A percentile compares a stretch with the other conserved stretches of the same genome.
Evolutionary conservation across 1,139 yeast species (phyloP).

Genomic region (Scheffersomyces insectosa): DNA sequence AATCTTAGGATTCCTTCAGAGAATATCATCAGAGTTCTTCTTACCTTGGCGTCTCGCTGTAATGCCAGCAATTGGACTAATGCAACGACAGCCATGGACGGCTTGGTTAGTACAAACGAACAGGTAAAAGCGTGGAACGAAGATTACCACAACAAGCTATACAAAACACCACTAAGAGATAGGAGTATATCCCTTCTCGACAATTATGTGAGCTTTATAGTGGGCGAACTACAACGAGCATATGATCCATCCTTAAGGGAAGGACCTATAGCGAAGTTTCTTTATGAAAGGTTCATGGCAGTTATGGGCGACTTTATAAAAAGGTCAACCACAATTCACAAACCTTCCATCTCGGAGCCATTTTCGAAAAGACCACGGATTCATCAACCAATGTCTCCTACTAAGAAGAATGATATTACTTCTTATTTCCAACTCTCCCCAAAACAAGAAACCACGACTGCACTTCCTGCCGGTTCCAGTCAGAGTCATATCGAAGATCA

Average conservation of each 20-base stretch:
- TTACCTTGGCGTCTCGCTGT: constrained; percentile 32
- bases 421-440: constrained; percentile 10
- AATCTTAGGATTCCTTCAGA: constrained; percentile 22
- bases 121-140: constrained; percentile 19
- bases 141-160: constrained; percentile 19
- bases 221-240: neutral
- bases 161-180: constrained; percentile 22
- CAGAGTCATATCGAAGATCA: neutral
- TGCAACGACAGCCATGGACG: constrained; percentile 14
- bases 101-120: constrained; percentile 20
- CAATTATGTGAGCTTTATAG: constrained; percentile 11
- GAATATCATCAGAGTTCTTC: constrained; percentile 27
- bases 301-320: constrained; percentile 11
- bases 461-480: neutral
- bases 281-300: constrained; percentile 5
- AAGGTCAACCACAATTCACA: neutral
- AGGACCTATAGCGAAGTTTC: constrained; percentile 3
- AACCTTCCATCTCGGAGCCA: neutral
- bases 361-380: neutral
- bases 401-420: neutral
- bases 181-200: constrained; percentile 20
- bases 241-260: neutral
- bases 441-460: neutral
- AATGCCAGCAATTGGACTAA: constrained; percentile 28
- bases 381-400: neutral